These are phyloP conservation scores for Colletotrichum australisinense DNA, from an alignment of 2,329 filamentous ascomycete species.

Conservation along the genomic window DNA sequence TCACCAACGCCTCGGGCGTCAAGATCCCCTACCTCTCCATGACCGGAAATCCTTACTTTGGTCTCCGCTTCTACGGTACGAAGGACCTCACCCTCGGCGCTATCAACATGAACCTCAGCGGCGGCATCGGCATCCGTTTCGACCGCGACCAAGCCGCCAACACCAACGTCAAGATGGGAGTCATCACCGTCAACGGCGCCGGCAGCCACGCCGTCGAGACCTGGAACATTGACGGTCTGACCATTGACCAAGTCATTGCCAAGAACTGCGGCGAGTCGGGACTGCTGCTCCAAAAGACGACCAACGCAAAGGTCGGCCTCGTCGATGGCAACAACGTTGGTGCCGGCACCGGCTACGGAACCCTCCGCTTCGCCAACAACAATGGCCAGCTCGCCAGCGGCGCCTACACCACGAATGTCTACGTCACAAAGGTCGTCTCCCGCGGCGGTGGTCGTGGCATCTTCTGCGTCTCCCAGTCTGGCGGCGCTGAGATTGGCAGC, in stretches of 20 bases:
- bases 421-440: slow-evolving; percentile 63
- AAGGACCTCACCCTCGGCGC: slow-evolving; percentile 59
- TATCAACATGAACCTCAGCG: slow-evolving; percentile 66
- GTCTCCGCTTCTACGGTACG: slow-evolving; percentile 65
- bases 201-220: slow-evolving; percentile 68
- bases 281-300: slow-evolving; percentile 64
- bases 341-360: slow-evolving; percentile 64
- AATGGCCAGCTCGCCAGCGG: slow-evolving; percentile 62
- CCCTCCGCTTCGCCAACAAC: slow-evolving; percentile 67
- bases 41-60: slow-evolving; percentile 69
- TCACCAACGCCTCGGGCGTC: slow-evolving; percentile 58
- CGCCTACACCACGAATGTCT: slow-evolving; percentile 63
- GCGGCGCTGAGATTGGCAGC: slow-evolving; percentile 60
- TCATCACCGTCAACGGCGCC: slow-evolving; percentile 62
- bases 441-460: slow-evolving; percentile 67
- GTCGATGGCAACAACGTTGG: slow-evolving; percentile 68
- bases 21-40: slow-evolving; percentile 67
- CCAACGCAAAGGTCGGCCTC: slow-evolving; percentile 62
- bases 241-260: slow-evolving; percentile 63
- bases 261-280: slow-evolving; percentile 66
- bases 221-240: slow-evolving; percentile 68
- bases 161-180: slow-evolving; percentile 64
- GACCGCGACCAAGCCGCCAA: slow-evolving; percentile 65
- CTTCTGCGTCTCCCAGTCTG: slow-evolving; percentile 68
- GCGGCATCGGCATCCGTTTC: slow-evolving; percentile 67